phyloP scores from a whole-genome alignment of 208 protist species.

The Hexamita inflata region DNA sequence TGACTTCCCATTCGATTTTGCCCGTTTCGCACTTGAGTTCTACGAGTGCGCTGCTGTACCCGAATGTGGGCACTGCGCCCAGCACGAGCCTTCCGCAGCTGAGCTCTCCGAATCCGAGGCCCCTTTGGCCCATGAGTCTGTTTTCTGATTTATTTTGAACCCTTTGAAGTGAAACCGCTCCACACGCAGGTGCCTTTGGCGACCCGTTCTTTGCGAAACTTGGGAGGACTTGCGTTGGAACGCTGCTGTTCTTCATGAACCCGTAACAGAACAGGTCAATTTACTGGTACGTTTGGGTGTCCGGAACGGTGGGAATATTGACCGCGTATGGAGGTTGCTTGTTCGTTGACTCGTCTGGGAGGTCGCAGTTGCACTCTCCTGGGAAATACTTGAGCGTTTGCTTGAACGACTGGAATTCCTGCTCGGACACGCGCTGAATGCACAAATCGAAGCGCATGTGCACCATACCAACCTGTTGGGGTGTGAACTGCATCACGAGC shows the following conservation, averaged over 20 bases:
- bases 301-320: background rate
- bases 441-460: background rate
- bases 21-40: background rate
- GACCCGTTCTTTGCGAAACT: background rate
- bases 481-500: background rate
- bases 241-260: background rate
- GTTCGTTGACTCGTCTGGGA: background rate
- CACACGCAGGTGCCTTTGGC: background rate
- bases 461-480: background rate
- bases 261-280: background rate
- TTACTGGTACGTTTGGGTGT: background rate
- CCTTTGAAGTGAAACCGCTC: background rate
- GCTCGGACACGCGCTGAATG: background rate
- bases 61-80: background rate
- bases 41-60: conserved; percentile 6
- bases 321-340: background rate
- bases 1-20: background rate
- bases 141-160: background rate
- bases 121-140: background rate
- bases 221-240: background rate
- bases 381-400: background rate
- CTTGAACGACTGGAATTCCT: background rate
- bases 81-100: background rate
- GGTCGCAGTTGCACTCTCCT: background rate
- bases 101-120: background rate